Evolutionary conservation across 164 flowering plant genomes (phyloP), one percentile per base, ranked within the genome.

Genomic region (Liquidambar formosana): DNA sequence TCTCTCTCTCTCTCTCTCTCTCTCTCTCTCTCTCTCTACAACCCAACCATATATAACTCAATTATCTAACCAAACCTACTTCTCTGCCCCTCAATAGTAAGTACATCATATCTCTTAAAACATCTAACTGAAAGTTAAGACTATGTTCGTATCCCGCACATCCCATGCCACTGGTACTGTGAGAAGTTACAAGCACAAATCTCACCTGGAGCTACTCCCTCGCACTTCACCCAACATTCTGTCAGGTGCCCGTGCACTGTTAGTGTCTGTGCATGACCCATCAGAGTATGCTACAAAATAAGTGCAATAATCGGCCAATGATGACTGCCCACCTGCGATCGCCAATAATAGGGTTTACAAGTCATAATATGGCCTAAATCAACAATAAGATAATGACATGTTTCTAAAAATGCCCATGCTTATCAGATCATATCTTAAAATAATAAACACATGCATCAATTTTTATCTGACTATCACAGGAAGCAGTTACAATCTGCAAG

Each of bases 141-240:
- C 23, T 28, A 16, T 3, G n/a, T 23, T 11, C 22, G 15, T 51
- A 51, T 51, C 54, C 22, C 21, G n/a, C 21, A 0, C 54, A 51
- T 51, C 4, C 21, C 54, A 51, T 51, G 21, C 18, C 21, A 51
- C 21, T 6, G 23, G 21, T 51, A 18, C 18, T 45, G 5, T 8
- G 23, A 27, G 33, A 41, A 76, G 54, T 43, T 58, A 15, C 26
- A 57, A 27, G 25, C 43, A 62, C 66, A 70, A 66, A 48, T 21
- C 78, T 70, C 52, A 93, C 99, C 99, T 91, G 25, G 99, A 96
- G 76, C 66, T 83, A 77, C 92, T 82, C 68, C 97, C 99, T 26
- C 99, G 91, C 73, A 96, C 91, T 87, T 96, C 99, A 73, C 99
- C 99, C 81, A 96, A 80, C 99, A 96, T 93, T 77, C 94, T 86